Percentiles rank a stretch among this genome's conserved stretches.
Evolutionary conservation across 495 filamentous ascomycete genomes (phyloP).

Genomic region (Evernia prunastri): DNA sequence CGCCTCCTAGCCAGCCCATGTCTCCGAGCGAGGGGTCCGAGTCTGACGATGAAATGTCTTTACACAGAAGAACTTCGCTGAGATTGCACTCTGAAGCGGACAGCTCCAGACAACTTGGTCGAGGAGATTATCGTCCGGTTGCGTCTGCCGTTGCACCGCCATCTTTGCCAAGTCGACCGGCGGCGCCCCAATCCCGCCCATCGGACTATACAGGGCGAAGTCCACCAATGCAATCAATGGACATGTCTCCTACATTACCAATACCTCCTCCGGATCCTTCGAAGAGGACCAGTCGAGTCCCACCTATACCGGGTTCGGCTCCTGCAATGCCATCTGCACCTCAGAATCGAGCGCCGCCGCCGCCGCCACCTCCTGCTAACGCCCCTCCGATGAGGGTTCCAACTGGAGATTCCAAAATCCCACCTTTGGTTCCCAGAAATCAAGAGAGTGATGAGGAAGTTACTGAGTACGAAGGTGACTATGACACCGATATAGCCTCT

Average conservation of each 20-base stretch:
- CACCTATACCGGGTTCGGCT: conserved; percentile 36
- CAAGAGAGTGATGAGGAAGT: conserved; percentile 70
- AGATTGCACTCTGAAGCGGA: conserved; percentile 26
- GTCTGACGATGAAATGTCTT: conserved; percentile 91
- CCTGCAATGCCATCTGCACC: conserved; percentile 42
- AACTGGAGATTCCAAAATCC: conserved; percentile 49
- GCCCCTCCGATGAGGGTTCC: conserved; percentile 51
- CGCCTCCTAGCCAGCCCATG: conserved; percentile 41
- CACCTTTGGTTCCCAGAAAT: conserved; percentile 34
- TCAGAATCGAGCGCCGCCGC: conserved; percentile 66
- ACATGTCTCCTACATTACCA: conserved; percentile 42
- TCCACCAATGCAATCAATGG: conserved; percentile 26
- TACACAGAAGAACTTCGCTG: conserved; percentile 47
- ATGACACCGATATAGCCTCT: conserved; percentile 94
- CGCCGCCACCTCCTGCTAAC: conserved; percentile 65
- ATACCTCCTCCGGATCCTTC: conserved; percentile 27
- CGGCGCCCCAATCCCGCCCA: conserved; percentile 27
- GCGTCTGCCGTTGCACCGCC: conserved; percentile 39
- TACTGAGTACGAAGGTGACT: conserved; percentile 95
- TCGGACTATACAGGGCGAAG: conserved; percentile 27
- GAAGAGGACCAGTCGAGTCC: conserved; percentile 30
- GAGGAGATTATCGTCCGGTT: conserved; percentile 44
- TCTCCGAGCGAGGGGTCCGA: conserved; percentile 76
- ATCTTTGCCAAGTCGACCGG: conserved; percentile 24
- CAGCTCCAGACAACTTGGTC: conserved; percentile 20